Evolutionary conservation across 169 alveolate genomes (phyloP), one percentile per base, ranked within the genome.

Genomic region (Plasmodium gaboni): DNA sequence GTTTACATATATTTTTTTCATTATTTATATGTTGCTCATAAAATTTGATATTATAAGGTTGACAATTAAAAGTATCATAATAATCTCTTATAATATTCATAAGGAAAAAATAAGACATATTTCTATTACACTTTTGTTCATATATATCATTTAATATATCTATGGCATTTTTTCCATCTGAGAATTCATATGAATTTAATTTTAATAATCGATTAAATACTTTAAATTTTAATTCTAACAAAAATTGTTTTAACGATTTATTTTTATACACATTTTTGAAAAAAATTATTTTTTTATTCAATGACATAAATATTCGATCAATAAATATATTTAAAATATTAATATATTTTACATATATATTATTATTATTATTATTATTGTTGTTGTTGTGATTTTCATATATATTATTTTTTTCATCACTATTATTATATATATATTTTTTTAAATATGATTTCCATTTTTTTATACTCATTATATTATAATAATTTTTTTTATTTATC

Each of bases 271-370:
- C 38, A 5, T 57, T 83, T 83, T 44, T 28, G 24, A 67, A 42
- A 67, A 83, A 68, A n/a, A 83, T 9, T 2, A 83, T 53, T 83
- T 68, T 67, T 83, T 83, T 83, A 68, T 83, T 83, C 15, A 83
- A 22, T 32, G 68, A 83, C 1, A 83, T 68, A 19, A 68, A 55
- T 55, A 67, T 61, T 68, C 85, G 32, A 71, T 68, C 12, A 8
- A 83, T 6, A n/a, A 83, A 83, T 28, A 68, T 83, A 10, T 44
- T 51, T 69, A 83, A 68, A 10, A 83, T 38, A 3, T 9, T 32
- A 8, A 17, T n/a, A 46, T 24, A 15, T 63, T 51, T 4, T 3
- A 22, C 46, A 1, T 6, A 38, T 38, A 38, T 38, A 38, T 38
- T 0, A 28, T 28, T 1, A 28, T 28, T 28, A 28, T 28, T 28